Evolutionary conservation across 495 filamentous ascomycete species (phyloP), one percentile per base, ranked within the genome.

Genomic region (Cairneyella variabilis): DNA sequence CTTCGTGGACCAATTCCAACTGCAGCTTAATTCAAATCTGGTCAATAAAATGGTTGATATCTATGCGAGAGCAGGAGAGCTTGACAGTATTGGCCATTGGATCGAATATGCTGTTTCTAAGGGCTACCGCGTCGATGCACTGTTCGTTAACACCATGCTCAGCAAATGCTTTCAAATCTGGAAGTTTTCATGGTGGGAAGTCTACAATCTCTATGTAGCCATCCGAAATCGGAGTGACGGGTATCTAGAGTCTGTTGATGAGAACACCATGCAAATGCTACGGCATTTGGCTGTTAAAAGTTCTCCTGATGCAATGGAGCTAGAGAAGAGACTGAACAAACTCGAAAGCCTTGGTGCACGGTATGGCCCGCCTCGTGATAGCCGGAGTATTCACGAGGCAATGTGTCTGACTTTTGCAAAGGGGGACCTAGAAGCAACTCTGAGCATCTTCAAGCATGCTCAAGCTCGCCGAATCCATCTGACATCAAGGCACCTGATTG

Each of bases 31-130:
- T 44, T 54, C 48, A 27, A 67, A 66, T 34, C 61, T 69, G 17
- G 68, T 74, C 28, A 72, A 67, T 18, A n/a, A 75, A 7, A 66
- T 80, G 60, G 66, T 73, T n/a, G 70, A 73, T 21, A 66, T 63
- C 22, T 78, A 74, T 54, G 71, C 53, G 10, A 59, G 63, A 38
- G 53, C 66, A 18, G 65, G 61, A n/a, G 76, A 80, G 51, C 55
- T 70, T 22, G 56, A 46, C 49, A 42, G 64, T 56, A 3, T 69
- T 71, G 17, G 43, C 68, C 30, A 53, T 48, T 43, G 57, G 60
- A 34, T 65, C 9, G 41, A 60, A 3, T 59, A 56, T 41, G 41
- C 53, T 22, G 11, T 17, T 10, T 39, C 39, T 41, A 21, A 60
- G 5, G 69, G 68, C 10, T 69, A 68, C 50, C 50, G 58, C 3